These are phyloP conservation scores for Fragaria nilgerrensis DNA, from an alignment of 306 rosid genomes.

Conservation along the genomic window DNA sequence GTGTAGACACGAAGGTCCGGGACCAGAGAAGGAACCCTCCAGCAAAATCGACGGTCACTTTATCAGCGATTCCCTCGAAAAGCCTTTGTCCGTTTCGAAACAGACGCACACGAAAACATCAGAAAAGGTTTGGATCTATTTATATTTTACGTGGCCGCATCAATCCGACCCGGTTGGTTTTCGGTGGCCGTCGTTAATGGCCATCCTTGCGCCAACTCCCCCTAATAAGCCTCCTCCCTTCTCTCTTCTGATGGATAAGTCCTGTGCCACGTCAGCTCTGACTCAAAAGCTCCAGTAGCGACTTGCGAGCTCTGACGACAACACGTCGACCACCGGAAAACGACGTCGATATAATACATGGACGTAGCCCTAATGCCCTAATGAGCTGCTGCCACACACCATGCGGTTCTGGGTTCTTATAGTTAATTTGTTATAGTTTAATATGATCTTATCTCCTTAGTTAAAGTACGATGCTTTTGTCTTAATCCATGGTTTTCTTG, in stretches of 20 bases:
- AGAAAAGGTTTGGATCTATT: background rate
- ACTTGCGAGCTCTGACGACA: background rate
- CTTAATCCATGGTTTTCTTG: background rate
- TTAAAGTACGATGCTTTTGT: conserved; percentile 14
- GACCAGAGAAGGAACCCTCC: conserved; percentile 26
- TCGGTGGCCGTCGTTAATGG: conserved; percentile 26
- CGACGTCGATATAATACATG: background rate
- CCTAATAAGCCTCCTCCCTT: background rate
- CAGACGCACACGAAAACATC: background rate
- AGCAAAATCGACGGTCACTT: background rate
- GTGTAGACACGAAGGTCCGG: background rate
- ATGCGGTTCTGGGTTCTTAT: background rate
- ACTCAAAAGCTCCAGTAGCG: background rate
- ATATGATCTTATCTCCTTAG: background rate
- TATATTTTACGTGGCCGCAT: conserved; percentile 16
- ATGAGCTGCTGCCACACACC: background rate
- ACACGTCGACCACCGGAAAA: background rate
- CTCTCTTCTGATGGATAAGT: background rate
- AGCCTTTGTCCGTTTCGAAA: background rate
- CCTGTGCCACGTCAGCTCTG: background rate
- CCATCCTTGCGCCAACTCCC: conserved; percentile 11
- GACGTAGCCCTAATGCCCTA: background rate
- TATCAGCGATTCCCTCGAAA: background rate
- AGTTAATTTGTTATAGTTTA: background rate
- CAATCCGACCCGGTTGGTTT: conserved; percentile 15